Conservation (phyloP, 306 rosid genomes). For the Fragaria ananassa region DNA sequence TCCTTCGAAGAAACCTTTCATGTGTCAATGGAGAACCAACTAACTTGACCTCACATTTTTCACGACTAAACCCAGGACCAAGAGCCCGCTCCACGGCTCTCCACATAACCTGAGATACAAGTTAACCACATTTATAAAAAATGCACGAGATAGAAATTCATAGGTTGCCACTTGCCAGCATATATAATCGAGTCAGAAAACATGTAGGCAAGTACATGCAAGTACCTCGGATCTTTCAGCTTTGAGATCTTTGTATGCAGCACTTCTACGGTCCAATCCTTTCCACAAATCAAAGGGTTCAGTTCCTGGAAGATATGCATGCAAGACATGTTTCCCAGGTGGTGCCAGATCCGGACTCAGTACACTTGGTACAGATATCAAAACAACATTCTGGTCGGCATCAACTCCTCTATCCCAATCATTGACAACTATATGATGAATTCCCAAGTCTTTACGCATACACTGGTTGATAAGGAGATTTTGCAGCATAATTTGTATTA, state of each 20-base stretch:
- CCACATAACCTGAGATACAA: slow-evolving; percentile 61
- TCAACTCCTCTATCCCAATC: slow-evolving; percentile 96
- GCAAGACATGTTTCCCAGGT: slow-evolving; percentile 75
- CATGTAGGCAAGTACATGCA: background rate
- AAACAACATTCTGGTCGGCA: slow-evolving; percentile 89
- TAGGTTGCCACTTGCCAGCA: too few species aligned
- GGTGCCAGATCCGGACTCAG: slow-evolving; percentile 81
- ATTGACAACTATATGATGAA: slow-evolving; percentile 92
- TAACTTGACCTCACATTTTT: slow-evolving; percentile 82
- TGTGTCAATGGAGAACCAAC: slow-evolving; percentile 86
- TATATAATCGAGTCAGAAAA: too few species aligned
- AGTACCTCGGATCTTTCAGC: slow-evolving; percentile 79
- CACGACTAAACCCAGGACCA: slow-evolving; percentile 69
- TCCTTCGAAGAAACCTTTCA: slow-evolving; percentile 58
- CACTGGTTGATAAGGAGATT: slow-evolving; percentile 36
- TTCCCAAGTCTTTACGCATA: slow-evolving; percentile 61
- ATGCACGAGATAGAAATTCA: background rate
- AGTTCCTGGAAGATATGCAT: slow-evolving; percentile 91
- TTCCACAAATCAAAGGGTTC: slow-evolving; percentile 84
- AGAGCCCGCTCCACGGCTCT: slow-evolving; percentile 79
- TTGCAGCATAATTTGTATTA: background rate
- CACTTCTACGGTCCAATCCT: slow-evolving; percentile 73
- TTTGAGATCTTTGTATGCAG: slow-evolving; percentile 80
- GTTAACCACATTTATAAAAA: background rate
- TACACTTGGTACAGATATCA: slow-evolving; percentile 87